Conservation (phyloP, 768 basidiomycete genomes). For the Erythrobasidium yunnanense region DNA sequence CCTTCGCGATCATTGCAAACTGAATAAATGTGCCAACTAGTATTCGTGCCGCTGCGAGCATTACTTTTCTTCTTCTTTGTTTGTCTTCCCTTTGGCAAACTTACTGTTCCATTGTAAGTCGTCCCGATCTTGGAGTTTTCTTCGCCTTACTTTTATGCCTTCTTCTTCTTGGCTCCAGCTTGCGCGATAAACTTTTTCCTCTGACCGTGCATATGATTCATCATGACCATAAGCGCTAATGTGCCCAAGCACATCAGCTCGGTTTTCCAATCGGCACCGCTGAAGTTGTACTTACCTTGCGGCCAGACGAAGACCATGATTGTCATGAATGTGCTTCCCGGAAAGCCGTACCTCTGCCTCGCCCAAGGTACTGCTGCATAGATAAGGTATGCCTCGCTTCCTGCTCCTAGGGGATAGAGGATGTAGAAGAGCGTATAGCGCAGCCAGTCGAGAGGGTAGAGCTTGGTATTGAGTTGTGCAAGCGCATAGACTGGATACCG, state of each 20-base stretch:
- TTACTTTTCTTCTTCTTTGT: no score
- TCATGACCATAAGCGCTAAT: constrained; percentile 34
- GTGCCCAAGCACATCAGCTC: no score
- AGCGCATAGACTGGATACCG: constrained; percentile 80
- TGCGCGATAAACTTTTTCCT: constrained; percentile 48
- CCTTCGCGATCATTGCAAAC: no score
- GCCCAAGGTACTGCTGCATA: constrained; percentile 58
- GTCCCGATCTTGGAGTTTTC: not conserved
- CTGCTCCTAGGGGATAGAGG: constrained; percentile 86
- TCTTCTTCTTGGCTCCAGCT: no score
- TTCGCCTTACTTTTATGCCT: constrained; percentile 30
- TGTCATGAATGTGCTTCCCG: constrained; percentile 34
- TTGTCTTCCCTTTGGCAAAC: no score
- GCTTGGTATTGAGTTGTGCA: constrained; percentile 52
- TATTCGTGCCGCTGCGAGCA: no score
- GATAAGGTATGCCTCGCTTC: constrained; percentile 76
- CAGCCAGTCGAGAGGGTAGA: constrained; percentile 42
- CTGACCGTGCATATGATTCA: constrained; percentile 55
- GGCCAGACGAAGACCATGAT: constrained; percentile 70
- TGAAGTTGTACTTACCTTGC: constrained; percentile 53
- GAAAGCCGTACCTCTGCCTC: constrained; percentile 27
- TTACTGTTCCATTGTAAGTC: no score
- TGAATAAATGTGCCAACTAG: no score
- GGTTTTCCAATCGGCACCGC: no score
- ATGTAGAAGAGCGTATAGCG: constrained; percentile 81